phyloP scores from a whole-genome alignment of 78 protist genomes.

The Dictyostelium citrinum region DNA sequence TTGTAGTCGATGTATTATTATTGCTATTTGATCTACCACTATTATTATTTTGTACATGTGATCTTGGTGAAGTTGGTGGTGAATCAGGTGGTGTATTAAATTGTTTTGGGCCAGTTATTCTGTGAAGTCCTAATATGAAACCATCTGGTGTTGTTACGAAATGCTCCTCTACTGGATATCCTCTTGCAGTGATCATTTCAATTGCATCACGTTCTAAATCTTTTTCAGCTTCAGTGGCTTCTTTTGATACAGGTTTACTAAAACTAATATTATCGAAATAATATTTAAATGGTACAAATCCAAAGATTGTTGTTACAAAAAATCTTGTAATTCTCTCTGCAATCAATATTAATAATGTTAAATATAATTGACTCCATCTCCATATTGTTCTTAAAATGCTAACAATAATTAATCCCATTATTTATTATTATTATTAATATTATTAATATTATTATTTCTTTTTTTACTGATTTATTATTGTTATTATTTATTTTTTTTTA shows the following conservation, averaged over 20 bases:
- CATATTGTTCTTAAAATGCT: slow-evolving; percentile 19
- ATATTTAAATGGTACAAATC: slow-evolving; percentile 46
- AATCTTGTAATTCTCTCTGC: slow-evolving; percentile 30
- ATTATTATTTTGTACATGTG: not conserved
- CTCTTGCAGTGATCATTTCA: slow-evolving; percentile 64
- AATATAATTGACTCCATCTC: slow-evolving; percentile 76
- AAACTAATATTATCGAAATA: slow-evolving; percentile 13
- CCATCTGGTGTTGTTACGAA: slow-evolving; percentile 77
- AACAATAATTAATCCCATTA: slow-evolving; percentile 32
- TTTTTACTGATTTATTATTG: too few species aligned
- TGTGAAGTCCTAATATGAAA: slow-evolving; percentile 57
- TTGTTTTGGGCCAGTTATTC: slow-evolving; percentile 64
- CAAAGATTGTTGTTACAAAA: slow-evolving; percentile 4
- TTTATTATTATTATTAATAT: not conserved
- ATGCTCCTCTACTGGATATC: slow-evolving; percentile 79
- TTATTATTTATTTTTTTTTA: too few species aligned
- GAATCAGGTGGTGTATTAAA: slow-evolving; percentile 59
- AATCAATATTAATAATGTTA: slow-evolving; percentile 30
- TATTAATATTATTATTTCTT: too few species aligned
- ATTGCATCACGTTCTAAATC: slow-evolving; percentile 69
- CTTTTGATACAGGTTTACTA: not conserved
- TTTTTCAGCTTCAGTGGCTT: slow-evolving; percentile 8
- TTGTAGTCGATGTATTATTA: not conserved
- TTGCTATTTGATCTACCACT: not conserved
- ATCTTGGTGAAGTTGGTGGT: slow-evolving; percentile 70